These are phyloP conservation scores for Podospora pseudocomata DNA, from an alignment of 495 filamentous ascomycete species.

Conservation along the genomic window DNA sequence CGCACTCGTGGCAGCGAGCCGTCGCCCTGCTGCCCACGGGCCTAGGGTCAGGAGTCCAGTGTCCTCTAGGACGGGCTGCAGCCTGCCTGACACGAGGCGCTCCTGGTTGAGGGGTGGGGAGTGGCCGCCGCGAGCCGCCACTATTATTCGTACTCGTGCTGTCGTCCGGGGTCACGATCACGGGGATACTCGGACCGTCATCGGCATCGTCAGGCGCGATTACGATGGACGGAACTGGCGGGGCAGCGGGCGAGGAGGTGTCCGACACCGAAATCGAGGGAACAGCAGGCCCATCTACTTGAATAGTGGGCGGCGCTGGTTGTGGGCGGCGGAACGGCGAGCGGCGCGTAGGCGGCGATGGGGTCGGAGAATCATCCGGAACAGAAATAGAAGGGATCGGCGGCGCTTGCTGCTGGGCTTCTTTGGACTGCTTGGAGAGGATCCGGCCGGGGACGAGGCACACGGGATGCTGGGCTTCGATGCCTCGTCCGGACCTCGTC, in stretches of 20 bases:
- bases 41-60: slow-evolving; percentile 45
- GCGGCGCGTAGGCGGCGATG: slow-evolving; percentile 34
- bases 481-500: slow-evolving; percentile 25
- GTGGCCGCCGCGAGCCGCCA: slow-evolving; percentile 34
- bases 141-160: slow-evolving; percentile 24
- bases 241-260: slow-evolving; percentile 19
- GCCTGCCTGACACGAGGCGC: slow-evolving; percentile 37
- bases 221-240: slow-evolving; percentile 42
- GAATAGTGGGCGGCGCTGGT: slow-evolving; percentile 37
- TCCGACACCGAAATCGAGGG: slow-evolving; percentile 33
- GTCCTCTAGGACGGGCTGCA: slow-evolving; percentile 39
- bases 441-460: slow-evolving; percentile 28
- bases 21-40: slow-evolving; percentile 58
- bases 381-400: slow-evolving; percentile 61
- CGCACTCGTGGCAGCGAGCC: slow-evolving; percentile 79
- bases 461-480: slow-evolving; percentile 17
- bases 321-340: slow-evolving; percentile 32
- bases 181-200: slow-evolving; percentile 41
- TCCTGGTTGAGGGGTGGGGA: slow-evolving; percentile 37
- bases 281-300: slow-evolving; percentile 34
- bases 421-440: slow-evolving; percentile 25
- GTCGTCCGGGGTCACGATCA: slow-evolving; percentile 43
- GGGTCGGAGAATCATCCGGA: slow-evolving; percentile 41
- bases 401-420: slow-evolving; percentile 25
- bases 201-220: slow-evolving; percentile 38